These are phyloP conservation scores for Camellia sinensis DNA, from an alignment of 148 eudicot species.

Conservation along the genomic window DNA sequence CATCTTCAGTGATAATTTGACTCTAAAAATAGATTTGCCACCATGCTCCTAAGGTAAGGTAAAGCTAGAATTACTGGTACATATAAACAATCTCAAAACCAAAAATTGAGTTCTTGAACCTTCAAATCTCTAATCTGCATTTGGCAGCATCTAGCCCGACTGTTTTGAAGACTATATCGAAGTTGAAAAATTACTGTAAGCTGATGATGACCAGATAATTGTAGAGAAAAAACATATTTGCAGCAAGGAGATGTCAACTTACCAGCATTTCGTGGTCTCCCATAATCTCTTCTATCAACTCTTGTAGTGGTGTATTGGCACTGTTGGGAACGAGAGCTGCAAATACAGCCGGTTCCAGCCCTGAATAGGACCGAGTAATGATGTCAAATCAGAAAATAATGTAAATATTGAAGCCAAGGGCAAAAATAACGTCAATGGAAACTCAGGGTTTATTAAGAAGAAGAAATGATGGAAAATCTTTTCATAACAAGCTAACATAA, in stretches of 20 bases:
- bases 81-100: too few relatives aligned
- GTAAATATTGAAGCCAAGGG: background rate
- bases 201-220: background rate
- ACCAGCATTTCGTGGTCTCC: slow-evolving; percentile 91
- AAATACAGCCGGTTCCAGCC: slow-evolving; percentile 67
- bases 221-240: background rate
- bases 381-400: background rate
- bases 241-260: slow-evolving; percentile 15
- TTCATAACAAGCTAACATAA: background rate
- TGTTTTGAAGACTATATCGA: slow-evolving; percentile 15
- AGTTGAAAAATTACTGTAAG: background rate
- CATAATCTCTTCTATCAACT: slow-evolving; percentile 81
- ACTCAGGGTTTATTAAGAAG: background rate
- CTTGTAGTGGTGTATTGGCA: slow-evolving; percentile 62
- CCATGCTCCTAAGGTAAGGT: background rate
- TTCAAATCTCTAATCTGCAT: background rate
- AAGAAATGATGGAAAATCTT: background rate
- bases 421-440: background rate
- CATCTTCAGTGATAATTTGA: too few relatives aligned
- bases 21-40: background rate
- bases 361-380: slow-evolving; percentile 31
- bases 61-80: background rate
- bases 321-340: slow-evolving; percentile 95
- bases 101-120: background rate
- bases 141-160: background rate